Conservation (phyloP, 208 protist species). For the Acanthamoeba royreba region DNA sequence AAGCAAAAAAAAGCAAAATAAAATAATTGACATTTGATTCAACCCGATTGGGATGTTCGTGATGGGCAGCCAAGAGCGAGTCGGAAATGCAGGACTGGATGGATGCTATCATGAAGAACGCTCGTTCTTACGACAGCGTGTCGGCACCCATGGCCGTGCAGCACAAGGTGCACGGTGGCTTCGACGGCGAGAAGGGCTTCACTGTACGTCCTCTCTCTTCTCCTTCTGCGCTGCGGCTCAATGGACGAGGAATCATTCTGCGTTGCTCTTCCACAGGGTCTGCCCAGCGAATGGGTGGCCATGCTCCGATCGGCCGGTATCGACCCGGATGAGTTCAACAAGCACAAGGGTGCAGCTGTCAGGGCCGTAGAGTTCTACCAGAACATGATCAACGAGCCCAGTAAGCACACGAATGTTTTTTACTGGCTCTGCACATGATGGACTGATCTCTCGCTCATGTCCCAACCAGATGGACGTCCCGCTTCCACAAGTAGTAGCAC, state of each 20-base stretch:
- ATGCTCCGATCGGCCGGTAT: conserved; percentile 63
- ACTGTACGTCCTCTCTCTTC: background rate
- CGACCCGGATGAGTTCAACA: background rate
- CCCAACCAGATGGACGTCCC: background rate
- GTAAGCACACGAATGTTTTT: background rate
- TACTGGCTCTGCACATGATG: background rate
- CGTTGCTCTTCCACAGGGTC: conserved; percentile 23
- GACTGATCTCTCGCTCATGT: background rate
- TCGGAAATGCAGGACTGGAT: background rate
- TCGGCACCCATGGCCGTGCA: background rate
- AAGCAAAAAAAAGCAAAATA: background rate
- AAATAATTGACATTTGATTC: too few species aligned
- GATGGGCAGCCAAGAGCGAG: background rate
- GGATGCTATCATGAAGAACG: conserved; percentile 4
- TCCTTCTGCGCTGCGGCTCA: background rate
- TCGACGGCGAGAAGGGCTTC: background rate
- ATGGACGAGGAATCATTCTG: background rate
- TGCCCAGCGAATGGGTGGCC: conserved; percentile 70
- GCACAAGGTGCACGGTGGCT: background rate
- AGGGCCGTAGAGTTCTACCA: background rate
- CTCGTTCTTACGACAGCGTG: background rate
- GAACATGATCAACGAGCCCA: background rate
- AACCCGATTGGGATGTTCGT: too few species aligned
- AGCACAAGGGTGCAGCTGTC: conserved; percentile 4
- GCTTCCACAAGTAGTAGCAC: background rate